Evolutionary conservation across 345 rosid species (phyloP).

Genomic region (Draba incana): DNA sequence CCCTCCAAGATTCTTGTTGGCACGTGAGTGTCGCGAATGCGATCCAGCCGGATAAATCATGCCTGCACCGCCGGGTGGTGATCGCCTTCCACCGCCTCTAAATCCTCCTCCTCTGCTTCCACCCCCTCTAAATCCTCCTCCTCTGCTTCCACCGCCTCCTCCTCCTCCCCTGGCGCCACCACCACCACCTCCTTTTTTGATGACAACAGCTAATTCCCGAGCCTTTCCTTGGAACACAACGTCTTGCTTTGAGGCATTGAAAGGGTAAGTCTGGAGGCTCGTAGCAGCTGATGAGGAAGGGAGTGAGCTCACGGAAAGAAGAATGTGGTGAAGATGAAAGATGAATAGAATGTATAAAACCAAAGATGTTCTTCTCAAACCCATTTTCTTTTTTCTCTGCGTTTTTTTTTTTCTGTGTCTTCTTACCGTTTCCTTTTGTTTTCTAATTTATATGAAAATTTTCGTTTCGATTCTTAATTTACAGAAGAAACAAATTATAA

Average conservation of each 20-base stretch:
- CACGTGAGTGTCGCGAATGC: slow-evolving; percentile 12
- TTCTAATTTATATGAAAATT: slow-evolving; percentile 5
- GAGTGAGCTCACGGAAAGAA: slow-evolving; percentile 25
- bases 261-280: slow-evolving; percentile 17
- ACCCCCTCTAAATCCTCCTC: too few species aligned
- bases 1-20: not conserved
- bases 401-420: not conserved
- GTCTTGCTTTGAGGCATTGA: slow-evolving; percentile 6
- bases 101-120: too few species aligned
- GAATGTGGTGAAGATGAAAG: not conserved
- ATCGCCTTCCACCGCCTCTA: not conserved
- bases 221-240: slow-evolving; percentile 22
- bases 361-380: slow-evolving; percentile 30
- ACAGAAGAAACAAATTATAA: too few species aligned
- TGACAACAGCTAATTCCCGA: slow-evolving; percentile 33
- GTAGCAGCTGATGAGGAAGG: slow-evolving; percentile 4
- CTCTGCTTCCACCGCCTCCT: not conserved
- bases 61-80: not conserved
- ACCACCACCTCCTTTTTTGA: slow-evolving; percentile 28
- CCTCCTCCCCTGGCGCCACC: slow-evolving; percentile 21
- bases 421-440: not conserved
- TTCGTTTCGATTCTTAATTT: not conserved
- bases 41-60: not conserved
- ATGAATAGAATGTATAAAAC: slow-evolving; percentile 30
- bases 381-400: not conserved